Percentiles rank a stretch among this genome's conserved stretches.
phyloP scores from a whole-genome alignment of 108 stramenopile species.

The Cyclotella cryptica region DNA sequence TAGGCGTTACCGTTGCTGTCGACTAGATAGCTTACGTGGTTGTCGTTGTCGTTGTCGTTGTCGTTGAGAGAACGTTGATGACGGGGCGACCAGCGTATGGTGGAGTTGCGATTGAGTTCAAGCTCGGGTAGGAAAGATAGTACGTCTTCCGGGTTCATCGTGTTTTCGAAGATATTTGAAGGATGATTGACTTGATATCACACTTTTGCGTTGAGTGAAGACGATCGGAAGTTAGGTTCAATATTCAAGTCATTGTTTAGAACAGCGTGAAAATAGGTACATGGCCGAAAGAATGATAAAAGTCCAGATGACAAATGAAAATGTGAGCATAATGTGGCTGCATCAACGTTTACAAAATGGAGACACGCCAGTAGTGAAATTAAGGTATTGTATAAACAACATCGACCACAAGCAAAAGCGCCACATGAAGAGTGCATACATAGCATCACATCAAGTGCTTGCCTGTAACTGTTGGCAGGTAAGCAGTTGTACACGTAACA shows the following conservation, averaged over 20 bases:
- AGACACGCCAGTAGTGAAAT: too few relatives aligned
- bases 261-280: neutral
- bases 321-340: neutral
- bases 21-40: slow-evolving; percentile 27
- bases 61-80: neutral
- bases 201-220: too few relatives aligned
- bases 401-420: neutral
- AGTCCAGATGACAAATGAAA: neutral
- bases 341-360: too few relatives aligned
- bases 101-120: neutral
- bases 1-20: slow-evolving; percentile 41
- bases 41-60: neutral
- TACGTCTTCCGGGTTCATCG: too few relatives aligned
- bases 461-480: too few relatives aligned
- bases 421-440: too few relatives aligned
- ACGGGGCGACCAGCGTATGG: slow-evolving; percentile 8
- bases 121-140: slow-evolving; percentile 1
- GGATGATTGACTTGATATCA: too few relatives aligned
- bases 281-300: neutral
- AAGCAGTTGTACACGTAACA: too few relatives aligned
- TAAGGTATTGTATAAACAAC: neutral
- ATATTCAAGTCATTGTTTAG: too few relatives aligned
- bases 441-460: too few relatives aligned
- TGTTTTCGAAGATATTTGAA: too few relatives aligned
- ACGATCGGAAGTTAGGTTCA: too few relatives aligned